Evolutionary conservation across 345 rosid species (phyloP).

Genomic region (Nephelium lappaceum): DNA sequence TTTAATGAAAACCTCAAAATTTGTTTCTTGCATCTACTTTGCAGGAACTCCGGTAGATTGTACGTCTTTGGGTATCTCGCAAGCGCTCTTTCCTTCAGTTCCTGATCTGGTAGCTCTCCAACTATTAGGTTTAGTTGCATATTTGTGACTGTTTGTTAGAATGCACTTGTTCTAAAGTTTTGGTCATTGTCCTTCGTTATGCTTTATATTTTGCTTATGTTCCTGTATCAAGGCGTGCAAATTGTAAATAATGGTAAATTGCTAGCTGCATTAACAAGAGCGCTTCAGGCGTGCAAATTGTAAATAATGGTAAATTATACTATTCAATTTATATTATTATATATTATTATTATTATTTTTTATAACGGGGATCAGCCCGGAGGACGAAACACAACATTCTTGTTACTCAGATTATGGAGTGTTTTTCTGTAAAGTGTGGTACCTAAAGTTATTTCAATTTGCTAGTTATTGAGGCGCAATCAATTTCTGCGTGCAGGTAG

Average conservation of each 20-base stretch:
- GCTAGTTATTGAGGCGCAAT: constrained; percentile 23
- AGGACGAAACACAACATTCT: too few relatives aligned
- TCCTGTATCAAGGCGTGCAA: too few relatives aligned
- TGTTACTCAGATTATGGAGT: too few relatives aligned
- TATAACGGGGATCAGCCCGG: too few relatives aligned
- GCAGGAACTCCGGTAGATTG: constrained; percentile 97
- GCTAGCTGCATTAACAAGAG: too few relatives aligned
- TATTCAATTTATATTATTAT: too few relatives aligned
- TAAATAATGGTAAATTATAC: too few relatives aligned
- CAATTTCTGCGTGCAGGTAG: constrained; percentile 52
- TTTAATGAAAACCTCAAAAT: constrained; percentile 5
- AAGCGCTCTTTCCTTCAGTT: constrained; percentile 64
- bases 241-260: too few relatives aligned
- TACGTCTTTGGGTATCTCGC: constrained; percentile 71
- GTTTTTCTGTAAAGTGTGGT: background rate
- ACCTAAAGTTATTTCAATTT: constrained; percentile 4
- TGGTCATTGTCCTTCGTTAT: background rate
- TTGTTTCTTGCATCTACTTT: constrained; percentile 19
- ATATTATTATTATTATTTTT: too few relatives aligned
- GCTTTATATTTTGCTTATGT: too few relatives aligned
- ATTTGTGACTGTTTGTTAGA: constrained; percentile 7
- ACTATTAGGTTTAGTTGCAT: constrained; percentile 6
- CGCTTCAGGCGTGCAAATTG: too few relatives aligned
- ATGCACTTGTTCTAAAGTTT: background rate
- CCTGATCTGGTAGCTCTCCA: constrained; percentile 75